Percentiles rank a stretch among this genome's conserved stretches.
Conservation (phyloP, 1,139 yeast genomes). For the Sugiyamaella japonica region DNA sequence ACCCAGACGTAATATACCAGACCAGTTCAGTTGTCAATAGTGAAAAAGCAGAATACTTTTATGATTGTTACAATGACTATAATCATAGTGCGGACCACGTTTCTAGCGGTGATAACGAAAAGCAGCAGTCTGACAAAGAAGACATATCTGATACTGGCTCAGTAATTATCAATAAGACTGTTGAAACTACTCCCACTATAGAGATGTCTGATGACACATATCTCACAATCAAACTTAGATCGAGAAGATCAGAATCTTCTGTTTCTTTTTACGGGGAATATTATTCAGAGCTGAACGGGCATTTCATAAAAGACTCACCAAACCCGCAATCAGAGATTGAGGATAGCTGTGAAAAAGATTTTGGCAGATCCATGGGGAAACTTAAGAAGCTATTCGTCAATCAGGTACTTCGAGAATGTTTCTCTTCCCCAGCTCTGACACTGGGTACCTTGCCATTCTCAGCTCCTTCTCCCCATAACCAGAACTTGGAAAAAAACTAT, state of each 20-base stretch:
- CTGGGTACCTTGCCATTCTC: slow-evolving; percentile 5
- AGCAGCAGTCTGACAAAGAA: background rate
- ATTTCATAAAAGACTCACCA: background rate
- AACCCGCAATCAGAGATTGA: background rate
- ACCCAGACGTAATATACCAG: background rate
- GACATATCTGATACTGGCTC: slow-evolving; percentile 1
- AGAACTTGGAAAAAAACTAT: background rate
- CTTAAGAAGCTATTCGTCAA: background rate
- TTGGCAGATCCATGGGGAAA: background rate
- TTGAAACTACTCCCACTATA: background rate
- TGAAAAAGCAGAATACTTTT: background rate
- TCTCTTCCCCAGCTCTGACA: slow-evolving; percentile 4
- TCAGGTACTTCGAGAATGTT: background rate
- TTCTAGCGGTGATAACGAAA: too few relatives aligned
- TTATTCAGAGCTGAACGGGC: background rate
- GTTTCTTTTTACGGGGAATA: background rate
- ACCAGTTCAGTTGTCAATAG: background rate
- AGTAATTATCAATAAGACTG: background rate
- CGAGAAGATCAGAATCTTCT: background rate
- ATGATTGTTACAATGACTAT: background rate
- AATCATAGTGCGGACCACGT: background rate
- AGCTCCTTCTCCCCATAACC: slow-evolving; percentile 1
- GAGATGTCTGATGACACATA: background rate
- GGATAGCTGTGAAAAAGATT: background rate
- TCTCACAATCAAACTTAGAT: background rate